A percentile compares a stretch with the other conserved stretches of the same genome.
phyloP scores from a whole-genome alignment of 116 monocot species.

The Zostera marina region DNA sequence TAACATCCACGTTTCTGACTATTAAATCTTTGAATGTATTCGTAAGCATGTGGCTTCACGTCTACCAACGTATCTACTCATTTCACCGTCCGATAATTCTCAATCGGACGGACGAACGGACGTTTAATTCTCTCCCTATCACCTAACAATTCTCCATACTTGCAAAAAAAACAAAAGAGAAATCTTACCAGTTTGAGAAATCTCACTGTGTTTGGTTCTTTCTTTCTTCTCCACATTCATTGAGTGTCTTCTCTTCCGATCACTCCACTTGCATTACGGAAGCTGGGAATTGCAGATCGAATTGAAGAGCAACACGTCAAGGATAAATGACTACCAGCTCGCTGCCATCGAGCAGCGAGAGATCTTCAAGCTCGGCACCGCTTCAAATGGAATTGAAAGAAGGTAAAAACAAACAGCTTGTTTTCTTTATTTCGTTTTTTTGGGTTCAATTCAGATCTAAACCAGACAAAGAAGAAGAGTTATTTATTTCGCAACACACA shows the following conservation, averaged over 20 bases:
- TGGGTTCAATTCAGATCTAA: too few species aligned
- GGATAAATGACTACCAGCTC: conserved; percentile 46
- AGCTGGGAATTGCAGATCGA: not conserved
- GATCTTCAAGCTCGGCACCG: conserved; percentile 68
- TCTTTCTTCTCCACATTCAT: too few species aligned
- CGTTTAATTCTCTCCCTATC: too few species aligned
- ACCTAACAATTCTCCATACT: too few species aligned
- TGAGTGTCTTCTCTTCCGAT: too few species aligned
- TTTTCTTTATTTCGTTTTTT: not conserved
- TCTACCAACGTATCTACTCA: not conserved
- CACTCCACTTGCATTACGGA: not conserved
- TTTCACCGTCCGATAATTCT: not conserved
- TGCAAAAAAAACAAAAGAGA: too few species aligned
- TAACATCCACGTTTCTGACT: not conserved
- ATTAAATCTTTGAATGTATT: not conserved
- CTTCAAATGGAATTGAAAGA: conserved; percentile 47
- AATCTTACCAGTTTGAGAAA: too few species aligned
- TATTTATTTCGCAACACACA: not conserved
- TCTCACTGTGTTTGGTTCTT: too few species aligned
- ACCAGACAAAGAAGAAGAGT: too few species aligned
- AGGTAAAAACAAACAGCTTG: conserved; percentile 11
- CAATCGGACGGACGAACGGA: not conserved
- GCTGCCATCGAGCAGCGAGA: conserved; percentile 79
- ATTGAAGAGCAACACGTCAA: conserved; percentile 6
- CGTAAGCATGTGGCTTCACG: not conserved